Conservation (phyloP, 2,329 filamentous ascomycete genomes). For the Whalleya microplaca region DNA sequence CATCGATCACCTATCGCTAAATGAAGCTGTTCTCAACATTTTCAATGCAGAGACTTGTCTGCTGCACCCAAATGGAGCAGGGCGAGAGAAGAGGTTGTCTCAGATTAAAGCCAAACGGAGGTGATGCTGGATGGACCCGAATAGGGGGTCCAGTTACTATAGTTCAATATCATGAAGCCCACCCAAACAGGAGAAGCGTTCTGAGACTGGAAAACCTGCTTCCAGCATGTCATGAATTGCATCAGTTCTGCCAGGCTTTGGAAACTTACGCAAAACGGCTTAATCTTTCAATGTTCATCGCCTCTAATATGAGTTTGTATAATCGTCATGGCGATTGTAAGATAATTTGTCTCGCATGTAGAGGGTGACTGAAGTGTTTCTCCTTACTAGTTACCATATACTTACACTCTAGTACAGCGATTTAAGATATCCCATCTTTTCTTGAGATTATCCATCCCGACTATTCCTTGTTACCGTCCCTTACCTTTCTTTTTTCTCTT, state of each 20-base stretch:
- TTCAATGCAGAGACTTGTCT: neutral
- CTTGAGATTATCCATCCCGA: constrained; percentile 2
- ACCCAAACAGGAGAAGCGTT: neutral
- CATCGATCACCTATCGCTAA: neutral
- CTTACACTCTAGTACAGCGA: constrained; percentile 3
- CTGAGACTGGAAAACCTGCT: neutral
- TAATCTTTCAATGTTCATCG: neutral
- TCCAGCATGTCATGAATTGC: neutral
- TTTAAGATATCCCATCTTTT: neutral
- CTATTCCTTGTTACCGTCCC: constrained; percentile 5
- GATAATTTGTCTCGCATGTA: neutral
- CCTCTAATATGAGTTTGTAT: neutral
- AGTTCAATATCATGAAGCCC: neutral
- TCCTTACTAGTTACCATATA: constrained; percentile 10
- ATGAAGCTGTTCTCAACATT: neutral
- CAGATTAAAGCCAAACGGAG: neutral
- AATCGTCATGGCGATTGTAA: neutral
- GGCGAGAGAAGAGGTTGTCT: neutral
- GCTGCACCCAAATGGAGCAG: no score
- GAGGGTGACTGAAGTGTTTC: neutral
- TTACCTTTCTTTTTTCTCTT: constrained; percentile 1
- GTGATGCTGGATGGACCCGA: neutral
- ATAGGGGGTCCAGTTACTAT: neutral
- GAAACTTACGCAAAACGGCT: neutral
- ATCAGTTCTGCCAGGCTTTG: neutral